Evolutionary conservation across 2,329 filamentous ascomycete species (phyloP), one percentile per base, ranked within the genome.

Genomic region (Boeremia lycopersici): DNA sequence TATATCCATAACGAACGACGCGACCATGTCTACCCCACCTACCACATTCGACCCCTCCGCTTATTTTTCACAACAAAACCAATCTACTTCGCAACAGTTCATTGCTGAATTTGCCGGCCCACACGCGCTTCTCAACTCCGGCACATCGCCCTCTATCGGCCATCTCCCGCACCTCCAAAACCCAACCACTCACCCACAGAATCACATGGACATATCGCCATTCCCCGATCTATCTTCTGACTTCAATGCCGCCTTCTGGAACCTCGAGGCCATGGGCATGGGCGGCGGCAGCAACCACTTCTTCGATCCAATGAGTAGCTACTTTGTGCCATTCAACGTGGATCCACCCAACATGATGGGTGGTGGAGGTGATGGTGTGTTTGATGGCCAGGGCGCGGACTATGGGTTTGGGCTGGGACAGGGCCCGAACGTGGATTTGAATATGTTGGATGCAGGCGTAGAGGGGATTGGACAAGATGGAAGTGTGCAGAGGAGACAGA

Each of bases 291-390:
- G 30, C 15, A 63, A 61, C 19, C 65, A 69, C 6, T 72, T 74
- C 57, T 67, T 69, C 56, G 77, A 80, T 53, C 76, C 77, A 0
- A 77, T 75, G 40, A 88, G 87, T 47, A 90, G 89, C 5, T 98
- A 93, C 90, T 96, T 96, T 74, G 87, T 96, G 79, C 91, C 93
- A 1, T 96, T 96, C 76, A 96, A 96, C 70, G 86, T 96, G 76
- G 90, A 95, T 54, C 90, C 91, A 17, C 86, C 89, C 0, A 62
- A 62, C 8, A 48, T 72, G 17, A 51, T 48, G 48, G 40, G 40
- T 2, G 39, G 33, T 12, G 76, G 71, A 2, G 75, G 77, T 6
- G 77, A 78, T 39, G 72, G 43, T 26, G 66, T 50, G 29, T 73
- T 64, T 62, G 68, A 62, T 17, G 55, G 31, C 15, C 41, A 38